A percentile compares a stretch with the other conserved stretches of the same genome.
These are phyloP conservation scores for Eucalyptus cloeziana DNA, from an alignment of 345 rosid genomes.

Conservation along the genomic window DNA sequence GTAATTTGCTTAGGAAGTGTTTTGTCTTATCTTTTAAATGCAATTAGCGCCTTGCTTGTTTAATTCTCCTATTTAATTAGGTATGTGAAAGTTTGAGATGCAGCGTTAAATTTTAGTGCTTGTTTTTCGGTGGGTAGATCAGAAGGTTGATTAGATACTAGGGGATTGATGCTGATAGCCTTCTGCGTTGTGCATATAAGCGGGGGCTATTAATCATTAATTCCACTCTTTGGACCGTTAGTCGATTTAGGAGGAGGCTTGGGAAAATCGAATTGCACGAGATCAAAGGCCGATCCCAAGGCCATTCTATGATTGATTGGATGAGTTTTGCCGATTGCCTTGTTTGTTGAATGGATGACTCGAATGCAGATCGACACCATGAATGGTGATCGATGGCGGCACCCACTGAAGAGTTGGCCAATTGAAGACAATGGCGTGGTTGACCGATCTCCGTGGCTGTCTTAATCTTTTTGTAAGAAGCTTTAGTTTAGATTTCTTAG, in stretches of 20 bases:
- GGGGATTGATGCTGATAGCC: not conserved
- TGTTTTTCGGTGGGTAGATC: not conserved
- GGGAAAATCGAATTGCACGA: not conserved
- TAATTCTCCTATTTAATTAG: too few species aligned
- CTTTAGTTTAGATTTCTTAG: not conserved
- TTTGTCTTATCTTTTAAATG: not conserved
- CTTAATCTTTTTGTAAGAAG: not conserved
- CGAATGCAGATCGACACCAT: not conserved
- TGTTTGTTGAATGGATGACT: not conserved
- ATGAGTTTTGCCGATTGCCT: not conserved
- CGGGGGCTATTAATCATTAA: not conserved
- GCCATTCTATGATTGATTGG: not conserved
- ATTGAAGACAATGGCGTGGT: not conserved
- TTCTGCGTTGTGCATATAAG: not conserved
- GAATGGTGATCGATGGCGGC: not conserved
- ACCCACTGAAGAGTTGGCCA: not conserved
- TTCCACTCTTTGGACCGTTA: not conserved
- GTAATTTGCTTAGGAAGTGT: not conserved
- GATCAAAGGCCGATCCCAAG: not conserved
- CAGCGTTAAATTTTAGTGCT: not conserved
- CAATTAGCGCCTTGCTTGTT: not conserved
- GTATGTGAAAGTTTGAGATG: not conserved
- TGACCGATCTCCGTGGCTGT: not conserved
- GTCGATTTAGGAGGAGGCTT: not conserved
- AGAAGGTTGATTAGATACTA: not conserved